phyloP scores from a whole-genome alignment of 164 flowering plant species.

The Kingdonia uniflora region DNA sequence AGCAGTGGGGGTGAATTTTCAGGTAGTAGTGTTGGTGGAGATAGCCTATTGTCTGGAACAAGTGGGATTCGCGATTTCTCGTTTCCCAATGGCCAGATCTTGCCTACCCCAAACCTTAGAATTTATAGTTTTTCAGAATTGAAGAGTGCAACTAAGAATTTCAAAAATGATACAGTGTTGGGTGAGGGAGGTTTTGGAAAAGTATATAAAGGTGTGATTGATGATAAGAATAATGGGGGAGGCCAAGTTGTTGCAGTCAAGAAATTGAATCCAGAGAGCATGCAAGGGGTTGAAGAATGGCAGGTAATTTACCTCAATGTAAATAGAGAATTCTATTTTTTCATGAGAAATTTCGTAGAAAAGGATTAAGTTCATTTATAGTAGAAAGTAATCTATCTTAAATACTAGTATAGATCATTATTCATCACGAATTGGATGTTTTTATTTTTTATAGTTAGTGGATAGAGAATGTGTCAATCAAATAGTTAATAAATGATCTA shows the following conservation, averaged over 20 bases:
- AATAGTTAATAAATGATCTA: no score
- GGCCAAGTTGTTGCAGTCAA: slow-evolving; percentile 60
- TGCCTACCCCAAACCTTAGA: slow-evolving; percentile 40
- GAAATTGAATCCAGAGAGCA: slow-evolving; percentile 51
- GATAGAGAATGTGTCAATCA: no score
- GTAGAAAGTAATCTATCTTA: no score
- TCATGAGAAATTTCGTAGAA: no score
- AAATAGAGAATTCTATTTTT: not conserved
- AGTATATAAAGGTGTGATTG: slow-evolving; percentile 60
- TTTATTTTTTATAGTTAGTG: no score
- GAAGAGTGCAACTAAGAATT: slow-evolving; percentile 43
- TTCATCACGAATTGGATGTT: no score
- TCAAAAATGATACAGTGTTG: slow-evolving; percentile 40
- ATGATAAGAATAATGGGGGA: slow-evolving; percentile 35
- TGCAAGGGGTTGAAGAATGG: slow-evolving; percentile 69
- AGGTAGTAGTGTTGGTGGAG: not conserved
- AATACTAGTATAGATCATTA: no score
- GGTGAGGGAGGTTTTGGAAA: slow-evolving; percentile 74
- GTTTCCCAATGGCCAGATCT: slow-evolving; percentile 24
- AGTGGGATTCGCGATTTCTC: slow-evolving; percentile 26
- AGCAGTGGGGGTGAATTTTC: slow-evolving; percentile 3
- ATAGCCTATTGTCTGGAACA: not conserved
- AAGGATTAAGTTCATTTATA: no score
- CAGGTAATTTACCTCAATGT: slow-evolving; percentile 27
- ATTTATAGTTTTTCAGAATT: slow-evolving; percentile 44